These are phyloP conservation scores for Aspergillus pseudoviridinutans DNA, from an alignment of 2,329 filamentous ascomycete species.

Conservation along the genomic window DNA sequence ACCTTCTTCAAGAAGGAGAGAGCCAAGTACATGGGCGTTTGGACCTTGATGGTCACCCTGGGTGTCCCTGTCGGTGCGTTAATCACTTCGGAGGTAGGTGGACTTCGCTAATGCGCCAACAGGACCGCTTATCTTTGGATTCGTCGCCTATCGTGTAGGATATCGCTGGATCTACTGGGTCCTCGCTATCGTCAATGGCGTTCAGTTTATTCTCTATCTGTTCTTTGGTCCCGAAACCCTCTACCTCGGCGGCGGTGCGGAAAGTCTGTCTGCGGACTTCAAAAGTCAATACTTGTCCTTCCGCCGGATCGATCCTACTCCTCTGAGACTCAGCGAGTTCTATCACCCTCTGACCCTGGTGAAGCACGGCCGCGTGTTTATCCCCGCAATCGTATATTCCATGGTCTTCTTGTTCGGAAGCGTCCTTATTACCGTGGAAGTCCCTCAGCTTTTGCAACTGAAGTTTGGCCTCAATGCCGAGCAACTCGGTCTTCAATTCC, in stretches of 20 bases:
- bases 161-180: constrained; percentile 60
- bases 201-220: constrained; percentile 54
- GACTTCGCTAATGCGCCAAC: not conserved
- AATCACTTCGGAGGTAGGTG: not conserved
- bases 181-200: constrained; percentile 55
- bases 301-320: constrained; percentile 51
- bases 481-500: constrained; percentile 57
- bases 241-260: constrained; percentile 37
- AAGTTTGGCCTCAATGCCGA: constrained; percentile 57
- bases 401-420: constrained; percentile 56
- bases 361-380: constrained; percentile 45
- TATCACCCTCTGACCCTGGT: constrained; percentile 49
- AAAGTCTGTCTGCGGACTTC: constrained; percentile 36
- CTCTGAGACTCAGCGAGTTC: constrained; percentile 49
- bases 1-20: constrained; percentile 55
- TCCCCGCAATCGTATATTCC: constrained; percentile 53
- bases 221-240: constrained; percentile 55
- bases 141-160: constrained; percentile 50
- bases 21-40: constrained; percentile 54
- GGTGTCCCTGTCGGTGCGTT: constrained; percentile 39
- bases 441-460: constrained; percentile 54
- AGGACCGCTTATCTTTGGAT: constrained; percentile 33
- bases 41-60: constrained; percentile 52
- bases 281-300: constrained; percentile 41
- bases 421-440: constrained; percentile 56